Conservation (phyloP, 2,329 filamentous ascomycete genomes). For the Phyllosticta citrichinensis region DNA sequence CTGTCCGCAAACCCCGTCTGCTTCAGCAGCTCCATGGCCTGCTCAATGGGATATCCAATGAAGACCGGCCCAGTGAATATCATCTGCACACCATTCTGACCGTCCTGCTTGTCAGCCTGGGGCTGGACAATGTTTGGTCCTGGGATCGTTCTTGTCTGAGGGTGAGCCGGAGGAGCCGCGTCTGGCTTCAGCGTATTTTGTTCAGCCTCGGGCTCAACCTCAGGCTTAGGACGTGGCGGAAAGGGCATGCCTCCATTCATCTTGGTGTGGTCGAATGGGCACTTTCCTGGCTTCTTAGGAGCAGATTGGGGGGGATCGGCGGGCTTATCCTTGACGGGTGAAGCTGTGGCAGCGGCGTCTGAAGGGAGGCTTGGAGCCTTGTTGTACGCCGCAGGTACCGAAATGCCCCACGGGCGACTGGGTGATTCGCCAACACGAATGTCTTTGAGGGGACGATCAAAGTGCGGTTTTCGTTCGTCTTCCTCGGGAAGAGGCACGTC, state of each 20-base stretch:
- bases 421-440: constrained; percentile 90
- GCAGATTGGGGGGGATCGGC: background rate
- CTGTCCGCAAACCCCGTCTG: constrained; percentile 1
- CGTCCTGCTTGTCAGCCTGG: background rate
- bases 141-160: background rate
- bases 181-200: constrained; percentile 6
- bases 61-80: constrained; percentile 90
- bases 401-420: constrained; percentile 86
- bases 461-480: constrained; percentile 59
- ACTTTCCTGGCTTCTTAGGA: constrained; percentile 1
- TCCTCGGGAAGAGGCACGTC: constrained; percentile 29
- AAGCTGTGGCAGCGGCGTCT: constrained; percentile 30
- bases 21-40: constrained; percentile 24
- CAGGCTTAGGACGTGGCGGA: constrained; percentile 2
- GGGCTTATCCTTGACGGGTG: constrained; percentile 37
- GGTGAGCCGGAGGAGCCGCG: background rate
- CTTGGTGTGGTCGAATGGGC: constrained; percentile 13
- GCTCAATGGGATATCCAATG: constrained; percentile 59
- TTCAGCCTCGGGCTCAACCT: constrained; percentile 2
- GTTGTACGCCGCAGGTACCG: constrained; percentile 53
- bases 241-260: constrained; percentile 2
- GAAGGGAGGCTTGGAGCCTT: constrained; percentile 30
- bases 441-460: constrained; percentile 78
- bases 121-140: constrained; percentile 2
- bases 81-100: constrained; percentile 50